These are phyloP conservation scores for Trichodelitschia bisporula DNA, from an alignment of 495 filamentous ascomycete genomes.

Conservation along the genomic window DNA sequence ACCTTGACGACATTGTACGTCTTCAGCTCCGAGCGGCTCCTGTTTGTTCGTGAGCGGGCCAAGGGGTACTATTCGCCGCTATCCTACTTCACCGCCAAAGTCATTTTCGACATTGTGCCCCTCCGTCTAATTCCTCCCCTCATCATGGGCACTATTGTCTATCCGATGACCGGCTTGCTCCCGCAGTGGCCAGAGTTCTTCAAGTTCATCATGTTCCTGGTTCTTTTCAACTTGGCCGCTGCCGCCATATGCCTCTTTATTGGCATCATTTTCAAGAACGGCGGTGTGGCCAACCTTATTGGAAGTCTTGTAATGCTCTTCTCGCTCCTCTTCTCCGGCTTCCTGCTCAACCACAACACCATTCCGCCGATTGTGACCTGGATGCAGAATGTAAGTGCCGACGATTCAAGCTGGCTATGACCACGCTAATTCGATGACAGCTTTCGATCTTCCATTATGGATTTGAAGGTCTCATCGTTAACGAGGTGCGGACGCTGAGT, in stretches of 20 bases:
- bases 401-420: conserved; percentile 1
- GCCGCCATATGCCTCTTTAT: conserved; percentile 88
- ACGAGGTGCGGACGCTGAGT: conserved; percentile 80
- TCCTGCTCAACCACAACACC: conserved; percentile 80
- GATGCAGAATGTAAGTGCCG: conserved; percentile 48
- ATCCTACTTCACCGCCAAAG: conserved; percentile 89
- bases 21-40: conserved; percentile 72
- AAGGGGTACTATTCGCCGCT: conserved; percentile 96
- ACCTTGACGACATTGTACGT: conserved; percentile 84
- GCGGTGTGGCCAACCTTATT: conserved; percentile 81
- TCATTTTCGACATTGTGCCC: conserved; percentile 86
- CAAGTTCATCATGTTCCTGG: conserved; percentile 72
- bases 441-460: conserved; percentile 99
- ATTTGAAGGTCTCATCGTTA: conserved; percentile 90
- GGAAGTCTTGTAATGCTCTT: conserved; percentile 96
- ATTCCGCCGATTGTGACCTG: conserved; percentile 66
- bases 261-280: conserved; percentile 80
- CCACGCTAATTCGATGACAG: conserved; percentile 17
- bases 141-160: conserved; percentile 89
- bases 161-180: conserved; percentile 93
- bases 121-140: conserved; percentile 84
- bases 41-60: conserved; percentile 84
- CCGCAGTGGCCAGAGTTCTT: conserved; percentile 65
- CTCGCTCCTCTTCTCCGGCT: conserved; percentile 76
- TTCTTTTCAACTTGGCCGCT: conserved; percentile 89